Conservation (phyloP, 2,329 filamentous ascomycete species). For the Arthrobotrys sphaeroides region DNA sequence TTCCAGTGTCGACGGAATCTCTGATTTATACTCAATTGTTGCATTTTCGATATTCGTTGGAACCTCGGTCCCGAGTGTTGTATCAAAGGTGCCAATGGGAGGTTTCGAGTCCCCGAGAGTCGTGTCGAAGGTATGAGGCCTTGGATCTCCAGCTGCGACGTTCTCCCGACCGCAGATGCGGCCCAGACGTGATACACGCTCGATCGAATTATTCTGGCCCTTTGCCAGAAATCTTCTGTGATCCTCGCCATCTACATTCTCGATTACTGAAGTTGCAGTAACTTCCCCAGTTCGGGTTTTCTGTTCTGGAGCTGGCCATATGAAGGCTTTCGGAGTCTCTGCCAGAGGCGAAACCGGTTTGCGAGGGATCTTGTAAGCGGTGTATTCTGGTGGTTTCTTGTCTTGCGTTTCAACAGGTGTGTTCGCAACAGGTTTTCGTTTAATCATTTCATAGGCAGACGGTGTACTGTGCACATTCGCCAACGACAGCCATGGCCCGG, state of each 20-base stretch:
- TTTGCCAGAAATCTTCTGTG: not conserved
- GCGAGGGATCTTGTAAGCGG: not conserved
- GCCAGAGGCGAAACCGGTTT: conserved; percentile 1
- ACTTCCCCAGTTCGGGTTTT: too few relatives aligned
- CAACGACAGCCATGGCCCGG: too few relatives aligned
- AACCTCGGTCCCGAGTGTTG: not conserved
- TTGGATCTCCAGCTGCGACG: not conserved
- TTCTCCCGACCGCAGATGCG: not conserved
- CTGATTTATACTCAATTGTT: not conserved
- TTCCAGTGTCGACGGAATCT: not conserved
- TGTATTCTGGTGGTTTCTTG: not conserved
- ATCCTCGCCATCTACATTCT: conserved; percentile 2
- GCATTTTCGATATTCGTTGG: not conserved
- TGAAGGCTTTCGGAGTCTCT: not conserved
- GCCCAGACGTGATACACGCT: not conserved
- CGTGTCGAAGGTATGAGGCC: not conserved
- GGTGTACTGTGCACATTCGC: too few relatives aligned
- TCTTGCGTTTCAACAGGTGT: not conserved
- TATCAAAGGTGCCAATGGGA: too few relatives aligned
- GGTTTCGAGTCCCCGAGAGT: too few relatives aligned
- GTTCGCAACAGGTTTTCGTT: conserved; percentile 1
- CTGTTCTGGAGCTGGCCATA: not conserved
- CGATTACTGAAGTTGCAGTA: not conserved
- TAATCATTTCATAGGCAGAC: too few relatives aligned
- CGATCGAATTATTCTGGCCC: not conserved